These are phyloP conservation scores for Wickerhamiella lipophila DNA, from an alignment of 805 yeast genomes.

Conservation along the genomic window DNA sequence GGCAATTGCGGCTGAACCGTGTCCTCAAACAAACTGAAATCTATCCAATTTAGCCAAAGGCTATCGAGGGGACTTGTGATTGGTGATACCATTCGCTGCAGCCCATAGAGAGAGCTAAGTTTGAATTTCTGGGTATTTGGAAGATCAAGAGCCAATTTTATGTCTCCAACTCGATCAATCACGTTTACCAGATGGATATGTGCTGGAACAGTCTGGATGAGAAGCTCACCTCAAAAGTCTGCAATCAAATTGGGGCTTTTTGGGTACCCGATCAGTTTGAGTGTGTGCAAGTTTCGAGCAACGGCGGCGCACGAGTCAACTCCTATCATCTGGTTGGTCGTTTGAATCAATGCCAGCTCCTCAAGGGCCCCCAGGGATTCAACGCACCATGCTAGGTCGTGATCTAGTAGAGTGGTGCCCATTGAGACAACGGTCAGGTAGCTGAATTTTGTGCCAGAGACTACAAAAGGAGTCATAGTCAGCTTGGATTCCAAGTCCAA, in stretches of 20 bases:
- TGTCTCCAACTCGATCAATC: neutral
- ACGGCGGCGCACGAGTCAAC: neutral
- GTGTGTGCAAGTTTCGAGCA: neutral
- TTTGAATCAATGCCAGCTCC: neutral
- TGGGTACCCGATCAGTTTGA: neutral
- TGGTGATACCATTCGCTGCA: neutral
- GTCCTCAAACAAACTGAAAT: neutral
- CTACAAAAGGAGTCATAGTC: neutral
- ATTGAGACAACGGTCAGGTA: neutral
- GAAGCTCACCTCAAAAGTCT: neutral
- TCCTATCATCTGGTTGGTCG: neutral
- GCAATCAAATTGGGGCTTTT: neutral
- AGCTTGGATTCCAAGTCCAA: neutral
- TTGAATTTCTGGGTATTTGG: neutral
- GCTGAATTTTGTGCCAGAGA: neutral
- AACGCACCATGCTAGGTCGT: slow-evolving; percentile 2
- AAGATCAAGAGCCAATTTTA: neutral
- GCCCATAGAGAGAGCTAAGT: neutral
- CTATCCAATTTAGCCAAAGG: neutral
- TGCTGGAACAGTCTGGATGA: neutral
- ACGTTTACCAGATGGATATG: neutral
- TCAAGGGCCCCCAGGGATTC: neutral
- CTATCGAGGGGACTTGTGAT: neutral
- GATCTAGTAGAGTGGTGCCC: neutral
- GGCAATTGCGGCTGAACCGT: neutral